Evolutionary conservation across 495 filamentous ascomycete genomes (phyloP).

Genomic region (Neurospora tetrasperma): DNA sequence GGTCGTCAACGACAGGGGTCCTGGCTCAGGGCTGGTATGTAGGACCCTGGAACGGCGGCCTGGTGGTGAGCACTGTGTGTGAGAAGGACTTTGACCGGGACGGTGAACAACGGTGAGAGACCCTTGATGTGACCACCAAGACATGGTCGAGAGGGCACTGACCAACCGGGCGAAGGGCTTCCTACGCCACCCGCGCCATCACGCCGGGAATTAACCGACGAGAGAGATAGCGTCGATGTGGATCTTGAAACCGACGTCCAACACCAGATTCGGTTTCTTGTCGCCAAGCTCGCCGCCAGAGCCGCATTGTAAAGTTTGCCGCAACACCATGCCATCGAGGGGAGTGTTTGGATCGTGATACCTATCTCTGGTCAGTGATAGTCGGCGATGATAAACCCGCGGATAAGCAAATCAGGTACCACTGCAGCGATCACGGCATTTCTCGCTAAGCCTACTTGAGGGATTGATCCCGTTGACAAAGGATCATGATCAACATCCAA

Average conservation of each 20-base stretch:
- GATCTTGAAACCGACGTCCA: neutral
- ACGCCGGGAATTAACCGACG: neutral
- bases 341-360: neutral
- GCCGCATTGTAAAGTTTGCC: neutral
- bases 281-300: neutral
- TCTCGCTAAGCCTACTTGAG: neutral
- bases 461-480: neutral
- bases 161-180: neutral
- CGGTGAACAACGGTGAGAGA: neutral
- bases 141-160: neutral
- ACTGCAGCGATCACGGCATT: neutral
- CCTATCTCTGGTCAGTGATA: neutral
- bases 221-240: neutral
- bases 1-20: neutral
- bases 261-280: neutral
- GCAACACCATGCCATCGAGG: neutral
- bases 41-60: neutral
- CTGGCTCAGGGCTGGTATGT: neutral
- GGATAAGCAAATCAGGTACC: neutral
- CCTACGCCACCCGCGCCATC: neutral
- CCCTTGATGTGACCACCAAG: neutral
- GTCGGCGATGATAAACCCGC: neutral
- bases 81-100: neutral
- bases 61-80: neutral
- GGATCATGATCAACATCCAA: neutral